phyloP scores from a whole-genome alignment of 2,329 filamentous ascomycete species.

The Pestalotiopsis sp. region DNA sequence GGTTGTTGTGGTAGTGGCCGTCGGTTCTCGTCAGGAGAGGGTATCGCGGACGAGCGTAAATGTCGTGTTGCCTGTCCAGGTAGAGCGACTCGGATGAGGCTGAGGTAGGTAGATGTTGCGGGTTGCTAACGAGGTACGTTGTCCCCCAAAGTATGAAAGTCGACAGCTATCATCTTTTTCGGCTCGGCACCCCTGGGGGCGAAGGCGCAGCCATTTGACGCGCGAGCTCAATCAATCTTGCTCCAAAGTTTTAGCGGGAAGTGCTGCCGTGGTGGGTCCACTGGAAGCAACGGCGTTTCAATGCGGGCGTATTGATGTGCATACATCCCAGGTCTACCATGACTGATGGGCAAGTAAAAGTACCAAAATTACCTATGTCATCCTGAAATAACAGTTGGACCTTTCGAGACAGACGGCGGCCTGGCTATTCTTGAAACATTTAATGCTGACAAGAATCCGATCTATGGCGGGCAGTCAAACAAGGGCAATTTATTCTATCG shows the following conservation, averaged over 20 bases:
- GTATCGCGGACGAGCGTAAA: neutral
- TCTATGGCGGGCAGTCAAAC: neutral
- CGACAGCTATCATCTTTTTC: conserved; percentile 11
- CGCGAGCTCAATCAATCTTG: neutral
- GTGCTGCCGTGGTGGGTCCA: neutral
- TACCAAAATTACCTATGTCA: too few relatives aligned
- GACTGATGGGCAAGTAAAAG: too few relatives aligned
- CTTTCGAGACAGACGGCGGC: neutral
- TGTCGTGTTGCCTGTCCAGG: neutral
- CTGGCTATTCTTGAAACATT: neutral
- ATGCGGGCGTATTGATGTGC: too few relatives aligned
- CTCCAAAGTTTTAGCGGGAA: neutral
- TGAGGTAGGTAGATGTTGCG: neutral
- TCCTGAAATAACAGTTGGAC: neutral
- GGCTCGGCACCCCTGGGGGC: neutral
- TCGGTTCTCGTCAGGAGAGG: neutral
- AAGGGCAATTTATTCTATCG: neutral
- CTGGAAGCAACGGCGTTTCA: neutral
- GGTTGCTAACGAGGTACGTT: neutral
- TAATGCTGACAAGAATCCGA: neutral
- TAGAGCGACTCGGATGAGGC: neutral
- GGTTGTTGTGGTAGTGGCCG: neutral
- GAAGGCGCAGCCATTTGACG: neutral
- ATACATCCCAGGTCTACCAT: too few relatives aligned
- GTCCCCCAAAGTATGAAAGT: neutral